A percentile compares a stretch with the other conserved stretches of the same genome.
Evolutionary conservation across 495 filamentous ascomycete genomes (phyloP).

Genomic region (Aspergillus coremiiformis): DNA sequence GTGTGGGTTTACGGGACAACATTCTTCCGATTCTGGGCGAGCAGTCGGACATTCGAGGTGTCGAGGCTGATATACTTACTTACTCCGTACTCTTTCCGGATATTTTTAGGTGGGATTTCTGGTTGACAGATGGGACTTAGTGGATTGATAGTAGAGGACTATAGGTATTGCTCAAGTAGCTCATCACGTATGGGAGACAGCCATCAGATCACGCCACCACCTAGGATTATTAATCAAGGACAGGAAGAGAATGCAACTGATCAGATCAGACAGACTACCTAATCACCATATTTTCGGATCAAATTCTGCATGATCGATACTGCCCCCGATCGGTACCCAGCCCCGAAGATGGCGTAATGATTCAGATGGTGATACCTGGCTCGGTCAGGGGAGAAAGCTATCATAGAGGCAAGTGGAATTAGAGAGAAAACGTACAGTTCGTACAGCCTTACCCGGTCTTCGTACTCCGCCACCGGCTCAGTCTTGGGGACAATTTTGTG

Average conservation of each 20-base stretch:
- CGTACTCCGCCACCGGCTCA: constrained; percentile 77
- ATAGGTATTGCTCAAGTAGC: too few relatives aligned
- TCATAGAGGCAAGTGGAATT: not conserved
- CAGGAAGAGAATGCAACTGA: too few relatives aligned
- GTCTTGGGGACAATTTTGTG: constrained; percentile 64
- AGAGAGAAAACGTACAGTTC: constrained; percentile 55
- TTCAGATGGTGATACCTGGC: constrained; percentile 83
- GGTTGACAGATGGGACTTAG: too few relatives aligned
- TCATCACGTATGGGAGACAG: too few relatives aligned
- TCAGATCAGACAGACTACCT: too few relatives aligned
- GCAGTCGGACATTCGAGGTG: too few relatives aligned
- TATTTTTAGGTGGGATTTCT: too few relatives aligned
- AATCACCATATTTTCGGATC: constrained; percentile 54
- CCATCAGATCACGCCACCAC: too few relatives aligned
- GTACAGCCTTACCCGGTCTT: constrained; percentile 72
- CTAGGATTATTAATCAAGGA: too few relatives aligned
- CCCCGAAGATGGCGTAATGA: constrained; percentile 77
- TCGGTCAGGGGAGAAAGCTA: not conserved
- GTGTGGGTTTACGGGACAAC: not conserved
- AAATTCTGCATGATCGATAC: constrained; percentile 68
- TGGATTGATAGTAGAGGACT: too few relatives aligned
- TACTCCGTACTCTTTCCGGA: too few relatives aligned
- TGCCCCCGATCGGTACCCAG: constrained; percentile 64
- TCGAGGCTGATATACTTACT: too few relatives aligned
- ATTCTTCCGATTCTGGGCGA: not conserved